Base-by-base conservation (phyloP, 1,139 yeast genomes). In the Oligophagozyma castellii region DNA sequence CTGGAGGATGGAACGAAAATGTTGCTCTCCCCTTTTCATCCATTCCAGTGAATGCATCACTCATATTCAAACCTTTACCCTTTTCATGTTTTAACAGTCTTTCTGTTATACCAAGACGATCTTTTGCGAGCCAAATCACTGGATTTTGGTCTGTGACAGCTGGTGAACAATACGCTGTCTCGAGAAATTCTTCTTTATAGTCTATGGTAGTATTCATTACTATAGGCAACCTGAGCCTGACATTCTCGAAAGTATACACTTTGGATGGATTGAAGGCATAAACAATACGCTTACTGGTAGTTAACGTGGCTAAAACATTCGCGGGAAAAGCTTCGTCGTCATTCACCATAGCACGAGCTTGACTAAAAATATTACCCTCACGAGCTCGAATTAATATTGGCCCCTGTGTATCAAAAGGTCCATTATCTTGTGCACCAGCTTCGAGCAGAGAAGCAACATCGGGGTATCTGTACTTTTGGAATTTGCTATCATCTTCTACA, bases 41-140 rank as follows among this genome's bases (percentile, higher is more conserved):
- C 41, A 61, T 72, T 10, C 45, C 50, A 5, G 84, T 72, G 39
- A 67, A 63, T 19, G 60, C 72, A 46, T 76, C 77, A 31, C 65
- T 57, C 12, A 73, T 74, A 33, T 67, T 67, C 23, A 75, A 71
- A 23, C 46, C 46, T 25, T 65, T 56, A 26, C 66, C 72, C 19
- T 59, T 48, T n/a, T 81, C 65, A 42, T 69, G 65, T 27, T 60
- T 61, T 45, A 73, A 72, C 48, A 72, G 74, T 34, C 65, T 63
- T 32, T 63, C 66, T 3, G 81, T 69, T 26, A 78, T 63, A 13
- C 89, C 89, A 68, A 76, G 58, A 16, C 70, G 65, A 52, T 78
- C 92, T 36, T 56, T 62, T 24, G 78, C 72, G 38, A 75, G 59
- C 92, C 92, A 78, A 29, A 76, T 61, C 26, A 67, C 67, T 11